Percentiles rank a stretch among this genome's conserved stretches.
These are phyloP conservation scores for Calcarisporium arbuscula DNA, from an alignment of 2,329 filamentous ascomycete species.

Conservation along the genomic window DNA sequence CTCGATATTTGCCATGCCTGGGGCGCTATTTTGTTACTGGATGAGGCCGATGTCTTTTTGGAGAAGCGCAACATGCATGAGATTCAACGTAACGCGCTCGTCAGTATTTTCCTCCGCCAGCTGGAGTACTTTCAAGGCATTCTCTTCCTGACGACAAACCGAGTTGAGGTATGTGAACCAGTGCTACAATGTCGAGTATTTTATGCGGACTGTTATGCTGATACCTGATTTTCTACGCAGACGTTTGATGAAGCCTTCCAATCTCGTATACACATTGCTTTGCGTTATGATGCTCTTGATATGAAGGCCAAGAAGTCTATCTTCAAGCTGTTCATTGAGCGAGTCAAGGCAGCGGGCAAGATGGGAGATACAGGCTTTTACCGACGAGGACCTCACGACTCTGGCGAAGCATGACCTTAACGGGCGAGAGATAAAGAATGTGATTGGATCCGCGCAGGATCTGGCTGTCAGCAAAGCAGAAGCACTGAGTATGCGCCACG, in stretches of 20 bases:
- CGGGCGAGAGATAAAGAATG: slow-evolving; percentile 76
- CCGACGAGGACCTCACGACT: slow-evolving; percentile 58
- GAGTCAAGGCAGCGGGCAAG: slow-evolving; percentile 60
- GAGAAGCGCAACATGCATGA: slow-evolving; percentile 79
- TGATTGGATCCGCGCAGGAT: slow-evolving; percentile 74
- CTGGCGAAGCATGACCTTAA: slow-evolving; percentile 61
- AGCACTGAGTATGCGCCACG: slow-evolving; percentile 69
- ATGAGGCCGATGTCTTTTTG: slow-evolving; percentile 80
- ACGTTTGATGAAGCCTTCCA: slow-evolving; percentile 91
- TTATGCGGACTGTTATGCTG: neutral
- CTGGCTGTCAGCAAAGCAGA: slow-evolving; percentile 71
- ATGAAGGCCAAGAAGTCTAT: slow-evolving; percentile 68
- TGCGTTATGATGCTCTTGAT: slow-evolving; percentile 72
- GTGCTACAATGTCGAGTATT: too few species aligned
- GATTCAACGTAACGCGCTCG: slow-evolving; percentile 77
- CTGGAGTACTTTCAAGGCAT: slow-evolving; percentile 93
- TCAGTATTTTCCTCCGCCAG: slow-evolving; percentile 79
- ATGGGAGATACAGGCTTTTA: slow-evolving; percentile 54
- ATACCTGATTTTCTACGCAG: slow-evolving; percentile 30
- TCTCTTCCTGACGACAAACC: slow-evolving; percentile 82
- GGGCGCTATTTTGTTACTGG: slow-evolving; percentile 78
- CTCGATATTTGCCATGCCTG: slow-evolving; percentile 80
- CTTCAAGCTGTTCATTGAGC: slow-evolving; percentile 77
- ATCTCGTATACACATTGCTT: slow-evolving; percentile 76
- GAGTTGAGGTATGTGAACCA: slow-evolving; percentile 59